Percentiles rank a stretch among this genome's conserved stretches.
phyloP scores from a whole-genome alignment of 306 rosid species.

The Macrotyloma uniflorum region DNA sequence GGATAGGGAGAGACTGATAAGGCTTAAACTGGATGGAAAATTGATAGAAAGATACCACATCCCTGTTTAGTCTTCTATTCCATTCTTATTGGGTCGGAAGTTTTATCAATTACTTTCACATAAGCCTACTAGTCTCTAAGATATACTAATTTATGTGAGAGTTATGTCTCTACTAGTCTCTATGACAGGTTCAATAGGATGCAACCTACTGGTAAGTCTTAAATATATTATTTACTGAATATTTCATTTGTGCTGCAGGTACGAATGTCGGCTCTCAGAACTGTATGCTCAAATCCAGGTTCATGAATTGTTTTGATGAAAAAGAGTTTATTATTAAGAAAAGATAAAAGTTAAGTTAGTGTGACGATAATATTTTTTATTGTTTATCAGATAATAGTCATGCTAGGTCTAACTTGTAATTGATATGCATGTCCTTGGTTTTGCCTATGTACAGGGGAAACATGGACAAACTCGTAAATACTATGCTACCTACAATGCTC shows the following conservation, averaged over 20 bases:
- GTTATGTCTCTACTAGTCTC: slow-evolving; percentile 18
- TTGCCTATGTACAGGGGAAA: slow-evolving; percentile 60
- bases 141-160: slow-evolving; percentile 26
- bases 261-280: slow-evolving; percentile 75
- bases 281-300: slow-evolving; percentile 80
- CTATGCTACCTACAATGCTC: slow-evolving; percentile 87
- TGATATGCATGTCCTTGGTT: slow-evolving; percentile 8
- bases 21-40: slow-evolving; percentile 1
- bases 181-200: slow-evolving; percentile 1
- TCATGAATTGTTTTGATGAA: slow-evolving; percentile 19
- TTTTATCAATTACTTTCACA: slow-evolving; percentile 1
- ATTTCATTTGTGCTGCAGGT: slow-evolving; percentile 57
- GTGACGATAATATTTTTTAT: not conserved
- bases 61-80: not conserved
- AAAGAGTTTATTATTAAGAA: not conserved
- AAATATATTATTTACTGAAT: slow-evolving; percentile 21
- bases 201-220: slow-evolving; percentile 1
- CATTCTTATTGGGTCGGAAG: not conserved
- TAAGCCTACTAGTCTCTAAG: slow-evolving; percentile 19
- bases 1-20: slow-evolving; percentile 22
- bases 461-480: slow-evolving; percentile 79
- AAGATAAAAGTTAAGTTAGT: not conserved
- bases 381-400: slow-evolving; percentile 10
- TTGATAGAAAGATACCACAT: slow-evolving; percentile 21
- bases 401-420: slow-evolving; percentile 25